Evolutionary conservation across 2,329 filamentous ascomycete species (phyloP), one percentile per base, ranked within the genome.

Genomic region (Lasiodiplodia hormozganensis): DNA sequence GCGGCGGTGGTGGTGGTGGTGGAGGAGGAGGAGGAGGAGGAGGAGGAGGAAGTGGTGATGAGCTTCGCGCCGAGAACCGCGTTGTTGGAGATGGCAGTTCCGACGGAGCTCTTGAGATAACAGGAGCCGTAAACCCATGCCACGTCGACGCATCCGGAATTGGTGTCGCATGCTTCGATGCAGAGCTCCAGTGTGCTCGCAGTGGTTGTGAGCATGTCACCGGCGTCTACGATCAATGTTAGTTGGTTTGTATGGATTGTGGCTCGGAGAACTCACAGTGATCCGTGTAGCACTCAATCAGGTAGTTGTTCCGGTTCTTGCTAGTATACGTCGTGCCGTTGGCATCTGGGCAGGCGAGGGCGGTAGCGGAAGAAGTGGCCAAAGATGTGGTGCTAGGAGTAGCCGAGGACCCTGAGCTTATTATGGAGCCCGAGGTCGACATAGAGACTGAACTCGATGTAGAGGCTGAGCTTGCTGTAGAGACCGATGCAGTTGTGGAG

Each of bases 271-370:
- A 38, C 64, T 66, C 51, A 66, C 52, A 36, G 28, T 71, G 71
- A 52, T 74, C 72, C 5, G 53, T 49, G 31, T 60, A 64, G 69
- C 73, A 74, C 49, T 74, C 68, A n/a, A 74, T 65, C 10, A 54
- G n/a, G 43, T 62, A 68, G 8, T 25, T 40, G 2, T 31, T 62
- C 10, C 25, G 36, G 12, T 52, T 62, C 16, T 47, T 40, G 5
- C 56, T 40, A 5, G 40, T 60, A 25, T 68, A 68, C 1, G 47
- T 57, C 8, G 18, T 40, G 10, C 65, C 65, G 43, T 68, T 53
- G 14, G 56, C 12, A 31, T 34, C 28, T 10, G 65, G 65, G 11
- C 56, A 68, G 12, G 40, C 52, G 5, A 70, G 69, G 36, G 52
- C 28, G n/a, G 34, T 54, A 25, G 60, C 25, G 1, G 60, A 47